Base-by-base conservation (phyloP, 495 filamentous ascomycete genomes). In the Penicillium coffeae region DNA sequence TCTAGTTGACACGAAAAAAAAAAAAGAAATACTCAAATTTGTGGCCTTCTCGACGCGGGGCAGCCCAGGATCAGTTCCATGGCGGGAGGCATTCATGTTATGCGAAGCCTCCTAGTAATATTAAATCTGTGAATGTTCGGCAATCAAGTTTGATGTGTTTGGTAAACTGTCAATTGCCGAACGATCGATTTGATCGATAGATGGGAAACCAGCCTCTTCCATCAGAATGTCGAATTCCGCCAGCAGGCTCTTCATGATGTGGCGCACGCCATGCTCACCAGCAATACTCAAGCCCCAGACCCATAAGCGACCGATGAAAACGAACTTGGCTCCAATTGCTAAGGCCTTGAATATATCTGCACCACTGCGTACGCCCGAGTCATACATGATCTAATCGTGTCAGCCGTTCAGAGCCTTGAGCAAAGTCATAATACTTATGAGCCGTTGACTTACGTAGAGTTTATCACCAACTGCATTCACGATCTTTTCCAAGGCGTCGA, bases 161-260 rank as follows among this genome's bases (percentile, higher is more conserved):
- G 51, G 51, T 8, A 48, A 40, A 18, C 51, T 54, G 25, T 50
- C 51, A 27, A 54, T 45, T 21, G 47, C 47, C 21, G 52, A 50
- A 16, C 52, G 47, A 33, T 55, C 48, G 5, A 55, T 39, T 25
- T 55, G 33, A 3, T 48, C 53, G 4, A 55, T 37, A 3, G 43
- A 39, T 14, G 47, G 32, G 53, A 79, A 81, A 13, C 83, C 83
- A n/a, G 72, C 80, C n/a, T 80, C 74, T 33, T 74, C 78, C 77
- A 86, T 80, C 42, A 83, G 45, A 30, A 85, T 82, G 66, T 87
- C 84, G 22, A 87, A 78, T 42, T 87, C 83, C 0, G 81, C 82
- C 38, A 88, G 51, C 36, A 86, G 61, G 5, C 72, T 71, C 70
- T 82, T 85, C 72, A 86, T 72, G 1, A 86, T 80, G 68, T 86